Evolutionary conservation across 441 rosid genomes (phyloP).

Genomic region (Codiaeum variegatum): DNA sequence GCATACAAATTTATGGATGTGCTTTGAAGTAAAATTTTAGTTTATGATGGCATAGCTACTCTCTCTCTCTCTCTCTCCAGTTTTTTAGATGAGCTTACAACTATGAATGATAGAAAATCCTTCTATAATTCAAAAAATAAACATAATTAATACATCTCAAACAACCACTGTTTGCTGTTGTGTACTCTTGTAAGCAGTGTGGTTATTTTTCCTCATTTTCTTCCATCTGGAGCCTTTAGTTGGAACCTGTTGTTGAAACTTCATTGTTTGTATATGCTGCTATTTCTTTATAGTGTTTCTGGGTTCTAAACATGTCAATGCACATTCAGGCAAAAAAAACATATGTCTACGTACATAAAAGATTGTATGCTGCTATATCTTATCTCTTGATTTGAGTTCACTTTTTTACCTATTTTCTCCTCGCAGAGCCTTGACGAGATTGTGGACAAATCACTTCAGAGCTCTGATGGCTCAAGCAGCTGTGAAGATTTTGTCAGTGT

Average conservation of each 20-base stretch:
- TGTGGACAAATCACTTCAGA: slow-evolving; percentile 50
- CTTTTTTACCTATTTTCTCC: slow-evolving; percentile 18
- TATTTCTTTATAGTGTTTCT: neutral
- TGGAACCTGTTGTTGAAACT: slow-evolving; percentile 7
- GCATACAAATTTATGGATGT: neutral
- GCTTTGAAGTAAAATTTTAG: slow-evolving; percentile 1
- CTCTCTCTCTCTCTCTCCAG: too few relatives aligned
- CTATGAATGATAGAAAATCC: too few relatives aligned
- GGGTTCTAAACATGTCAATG: neutral
- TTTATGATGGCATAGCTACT: neutral
- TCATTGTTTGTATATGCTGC: neutral
- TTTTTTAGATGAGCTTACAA: too few relatives aligned
- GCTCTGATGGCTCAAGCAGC: slow-evolving; percentile 53
- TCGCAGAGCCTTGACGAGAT: slow-evolving; percentile 83
- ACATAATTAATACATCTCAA: neutral
- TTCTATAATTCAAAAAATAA: too few relatives aligned
- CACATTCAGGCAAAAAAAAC: too few relatives aligned
- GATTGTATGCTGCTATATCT: neutral
- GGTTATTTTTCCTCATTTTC: neutral
- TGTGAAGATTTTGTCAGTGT: slow-evolving; percentile 79
- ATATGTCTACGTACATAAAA: neutral
- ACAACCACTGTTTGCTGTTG: neutral
- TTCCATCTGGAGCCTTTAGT: slow-evolving; percentile 9
- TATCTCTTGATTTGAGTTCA: slow-evolving; percentile 4
- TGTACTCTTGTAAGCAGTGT: neutral